phyloP scores from a whole-genome alignment of 2,329 filamentous ascomycete species.

The Talaromyces sp. region DNA sequence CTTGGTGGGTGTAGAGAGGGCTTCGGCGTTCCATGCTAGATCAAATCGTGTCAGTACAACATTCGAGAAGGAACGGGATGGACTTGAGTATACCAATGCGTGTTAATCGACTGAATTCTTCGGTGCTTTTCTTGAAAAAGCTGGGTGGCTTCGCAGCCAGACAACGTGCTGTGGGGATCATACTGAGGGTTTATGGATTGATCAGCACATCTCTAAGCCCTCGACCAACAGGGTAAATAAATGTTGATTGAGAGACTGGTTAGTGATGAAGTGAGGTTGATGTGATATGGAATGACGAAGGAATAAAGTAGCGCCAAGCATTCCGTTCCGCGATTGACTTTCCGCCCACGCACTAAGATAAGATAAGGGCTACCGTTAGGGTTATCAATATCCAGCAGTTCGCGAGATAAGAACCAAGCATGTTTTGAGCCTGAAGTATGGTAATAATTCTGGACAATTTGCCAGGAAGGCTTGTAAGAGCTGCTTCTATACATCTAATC shows the following conservation, averaged over 20 bases:
- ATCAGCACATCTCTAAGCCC: not conserved
- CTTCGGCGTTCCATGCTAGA: slow-evolving; percentile 43
- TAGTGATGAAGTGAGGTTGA: not conserved
- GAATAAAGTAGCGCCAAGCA: slow-evolving; percentile 8
- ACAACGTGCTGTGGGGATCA: slow-evolving; percentile 41
- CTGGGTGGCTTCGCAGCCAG: slow-evolving; percentile 41
- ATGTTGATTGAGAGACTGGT: not conserved
- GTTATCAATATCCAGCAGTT: no score
- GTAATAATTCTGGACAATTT: no score
- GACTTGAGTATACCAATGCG: slow-evolving; percentile 46
- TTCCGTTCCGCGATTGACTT: not conserved
- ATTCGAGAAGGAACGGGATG: not conserved
- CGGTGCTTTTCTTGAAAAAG: slow-evolving; percentile 57
- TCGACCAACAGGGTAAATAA: no score
- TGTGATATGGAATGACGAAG: slow-evolving; percentile 4
- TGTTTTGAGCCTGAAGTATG: no score
- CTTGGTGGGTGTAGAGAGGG: slow-evolving; percentile 35
- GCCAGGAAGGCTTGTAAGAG: no score
- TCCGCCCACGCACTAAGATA: slow-evolving; percentile 2
- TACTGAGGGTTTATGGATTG: not conserved
- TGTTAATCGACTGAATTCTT: slow-evolving; percentile 57
- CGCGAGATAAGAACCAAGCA: no score
- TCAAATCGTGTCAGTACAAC: not conserved
- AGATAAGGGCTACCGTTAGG: not conserved
- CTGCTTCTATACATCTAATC: no score